Percentiles rank a stretch among this genome's conserved stretches.
These are phyloP conservation scores for Pseudozyma flocculosa DNA, from an alignment of 1,284 basidiomycete species.

Conservation along the genomic window DNA sequence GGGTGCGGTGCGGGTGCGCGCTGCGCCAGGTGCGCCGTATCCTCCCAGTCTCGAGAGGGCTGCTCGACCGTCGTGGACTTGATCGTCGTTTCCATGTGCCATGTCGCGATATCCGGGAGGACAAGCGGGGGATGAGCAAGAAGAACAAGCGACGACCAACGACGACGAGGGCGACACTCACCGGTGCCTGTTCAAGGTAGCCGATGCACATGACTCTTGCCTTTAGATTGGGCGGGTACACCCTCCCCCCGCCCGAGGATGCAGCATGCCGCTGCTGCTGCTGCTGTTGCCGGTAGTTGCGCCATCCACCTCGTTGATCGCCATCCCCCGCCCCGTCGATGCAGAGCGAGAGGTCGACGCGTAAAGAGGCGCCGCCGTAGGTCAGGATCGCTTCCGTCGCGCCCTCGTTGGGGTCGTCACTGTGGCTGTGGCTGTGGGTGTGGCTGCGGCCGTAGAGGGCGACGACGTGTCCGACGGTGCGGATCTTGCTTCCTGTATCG, in stretches of 20 bases:
- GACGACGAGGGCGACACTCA: too few species aligned
- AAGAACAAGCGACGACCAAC: too few species aligned
- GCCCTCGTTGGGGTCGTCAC: too few species aligned
- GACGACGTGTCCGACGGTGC: conserved; percentile 16
- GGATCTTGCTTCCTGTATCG: conserved; percentile 12
- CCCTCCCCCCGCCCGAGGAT: too few species aligned
- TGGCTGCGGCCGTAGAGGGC: conserved; percentile 9
- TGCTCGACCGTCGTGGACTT: too few species aligned
- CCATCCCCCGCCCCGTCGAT: background rate
- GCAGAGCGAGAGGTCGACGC: conserved; percentile 24
- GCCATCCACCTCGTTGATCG: conserved; percentile 1
- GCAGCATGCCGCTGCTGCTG: background rate
- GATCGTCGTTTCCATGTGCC: too few species aligned
- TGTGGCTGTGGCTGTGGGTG: too few species aligned
- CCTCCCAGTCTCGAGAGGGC: too few species aligned
- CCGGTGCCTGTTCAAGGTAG: too few species aligned
- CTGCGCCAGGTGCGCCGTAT: background rate
- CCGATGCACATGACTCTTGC: conserved; percentile 20
- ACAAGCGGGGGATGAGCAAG: too few species aligned
- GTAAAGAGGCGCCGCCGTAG: background rate
- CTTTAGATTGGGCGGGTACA: conserved; percentile 13
- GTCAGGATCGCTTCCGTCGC: too few species aligned
- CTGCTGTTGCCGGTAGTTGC: background rate
- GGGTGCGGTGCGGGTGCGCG: background rate
- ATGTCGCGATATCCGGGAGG: too few species aligned